phyloP scores from a whole-genome alignment of 129 eudicot genomes.

The carrot (Daucus carota) region DH1_v3.0 NC_030385.2:46171501-46172000 shows the following conservation, averaged over 20 bases:
- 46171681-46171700: too few species aligned
- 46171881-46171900: too few species aligned
- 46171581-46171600: conserved; percentile 41
- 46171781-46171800: neutral
- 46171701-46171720: too few species aligned
- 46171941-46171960: neutral
- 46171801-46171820: neutral
- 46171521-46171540: conserved; percentile 25
- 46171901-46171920: too few species aligned
- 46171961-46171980: neutral
- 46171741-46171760: neutral
- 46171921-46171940: too few species aligned
- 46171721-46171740: neutral
- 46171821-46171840: neutral
- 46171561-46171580: conserved; percentile 15
- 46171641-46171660: too few species aligned
- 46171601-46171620: neutral
- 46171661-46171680: too few species aligned
- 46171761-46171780: neutral
- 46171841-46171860: too few species aligned
- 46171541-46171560: conserved; percentile 17
- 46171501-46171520: conserved; percentile 39
- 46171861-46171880: too few species aligned
- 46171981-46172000: neutral
- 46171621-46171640: neutral